Evolutionary conservation across 148 eudicot species (phyloP).

Genomic region (Camellia lanceoleosa): DNA sequence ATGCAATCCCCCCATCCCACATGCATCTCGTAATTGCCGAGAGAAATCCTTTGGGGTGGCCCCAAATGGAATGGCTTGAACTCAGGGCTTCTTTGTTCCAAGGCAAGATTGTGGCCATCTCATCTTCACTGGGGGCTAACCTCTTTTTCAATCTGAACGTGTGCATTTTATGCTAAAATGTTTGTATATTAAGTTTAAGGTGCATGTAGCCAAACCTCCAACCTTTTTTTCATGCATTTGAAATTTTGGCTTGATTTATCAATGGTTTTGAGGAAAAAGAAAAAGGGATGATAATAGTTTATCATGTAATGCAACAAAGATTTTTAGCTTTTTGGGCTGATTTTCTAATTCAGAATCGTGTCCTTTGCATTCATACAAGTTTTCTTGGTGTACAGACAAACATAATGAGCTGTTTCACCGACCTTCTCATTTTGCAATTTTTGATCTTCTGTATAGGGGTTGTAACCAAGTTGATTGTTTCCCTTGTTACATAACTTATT

Average conservation of each 20-base stretch:
- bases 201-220: background rate
- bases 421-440: constrained; percentile 1
- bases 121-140: background rate
- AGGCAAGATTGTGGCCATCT: background rate
- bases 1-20: background rate
- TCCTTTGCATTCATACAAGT: background rate
- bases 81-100: background rate
- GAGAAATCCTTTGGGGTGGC: background rate
- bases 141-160: background rate
- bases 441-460: background rate
- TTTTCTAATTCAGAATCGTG: background rate
- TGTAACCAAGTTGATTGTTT: background rate
- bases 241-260: background rate
- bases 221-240: background rate
- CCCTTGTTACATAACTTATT: background rate
- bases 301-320: background rate
- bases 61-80: background rate
- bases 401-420: background rate
- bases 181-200: background rate
- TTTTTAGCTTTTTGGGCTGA: background rate
- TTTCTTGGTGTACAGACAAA: background rate
- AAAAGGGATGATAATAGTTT: background rate
- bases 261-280: background rate
- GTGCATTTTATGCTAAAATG: background rate
- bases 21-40: background rate